phyloP scores from a whole-genome alignment of 2,329 filamentous ascomycete species.

The Bertia moriformis region DNA sequence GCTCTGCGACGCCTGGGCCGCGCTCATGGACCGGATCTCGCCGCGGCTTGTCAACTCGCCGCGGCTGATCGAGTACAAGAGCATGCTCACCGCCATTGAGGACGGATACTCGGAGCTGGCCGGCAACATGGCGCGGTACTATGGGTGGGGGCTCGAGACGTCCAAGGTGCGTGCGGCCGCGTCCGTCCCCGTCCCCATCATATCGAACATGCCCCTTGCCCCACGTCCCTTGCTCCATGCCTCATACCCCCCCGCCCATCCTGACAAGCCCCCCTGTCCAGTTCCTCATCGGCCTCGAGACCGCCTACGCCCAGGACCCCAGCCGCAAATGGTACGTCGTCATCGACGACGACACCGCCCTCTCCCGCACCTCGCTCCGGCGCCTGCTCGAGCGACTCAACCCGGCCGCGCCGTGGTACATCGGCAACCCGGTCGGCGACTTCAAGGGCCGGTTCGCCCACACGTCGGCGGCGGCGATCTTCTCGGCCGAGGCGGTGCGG shows the following conservation, averaged over 20 bases:
- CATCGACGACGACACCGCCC: conserved; percentile 40
- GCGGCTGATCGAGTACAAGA: conserved; percentile 24
- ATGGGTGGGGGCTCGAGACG: conserved; percentile 33
- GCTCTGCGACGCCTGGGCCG: conserved; percentile 24
- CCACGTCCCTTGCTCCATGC: conserved; percentile 1
- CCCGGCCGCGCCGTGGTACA: conserved; percentile 27
- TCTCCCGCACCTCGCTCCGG: conserved; percentile 31
- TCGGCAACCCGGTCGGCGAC: conserved; percentile 42
- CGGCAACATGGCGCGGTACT: conserved; percentile 17
- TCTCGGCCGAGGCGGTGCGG: conserved; percentile 34
- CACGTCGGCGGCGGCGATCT: conserved; percentile 35
- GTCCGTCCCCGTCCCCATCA: too few species aligned
- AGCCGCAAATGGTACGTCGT: conserved; percentile 44
- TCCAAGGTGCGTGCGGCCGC: conserved; percentile 22
- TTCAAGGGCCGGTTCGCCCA: conserved; percentile 40
- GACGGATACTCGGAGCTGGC: conserved; percentile 21
- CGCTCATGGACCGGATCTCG: conserved; percentile 14
- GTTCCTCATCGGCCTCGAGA: conserved; percentile 39
- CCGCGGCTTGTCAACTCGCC: conserved; percentile 12
- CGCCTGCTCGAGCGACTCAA: conserved; percentile 33
- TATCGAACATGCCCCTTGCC: conserved; percentile 1
- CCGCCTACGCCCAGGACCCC: conserved; percentile 31
- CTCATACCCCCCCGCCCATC: too few species aligned
- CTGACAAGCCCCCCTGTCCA: conserved; percentile 13
- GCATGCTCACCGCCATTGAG: conserved; percentile 20